These are phyloP conservation scores for Neurospora sublineolata DNA, from an alignment of 495 filamentous ascomycete species.

Conservation along the genomic window DNA sequence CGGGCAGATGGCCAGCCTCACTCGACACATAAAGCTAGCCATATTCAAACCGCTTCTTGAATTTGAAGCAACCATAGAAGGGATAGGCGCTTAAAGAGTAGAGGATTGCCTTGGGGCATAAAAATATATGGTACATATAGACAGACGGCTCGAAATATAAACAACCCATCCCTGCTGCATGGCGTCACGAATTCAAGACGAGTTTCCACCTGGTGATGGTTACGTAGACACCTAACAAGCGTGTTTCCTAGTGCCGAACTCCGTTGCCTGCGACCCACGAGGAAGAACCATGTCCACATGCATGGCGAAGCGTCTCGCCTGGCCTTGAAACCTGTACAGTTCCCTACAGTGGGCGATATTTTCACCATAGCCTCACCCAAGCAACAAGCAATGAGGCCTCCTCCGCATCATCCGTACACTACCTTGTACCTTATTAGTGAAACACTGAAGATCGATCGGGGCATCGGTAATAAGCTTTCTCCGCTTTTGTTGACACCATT, in stretches of 20 bases:
- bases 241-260: not conserved
- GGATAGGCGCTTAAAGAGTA: not conserved
- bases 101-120: not conserved
- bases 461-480: not conserved
- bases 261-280: not conserved
- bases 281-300: not conserved
- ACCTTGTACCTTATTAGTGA: not conserved
- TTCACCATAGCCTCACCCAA: not conserved
- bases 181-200: not conserved
- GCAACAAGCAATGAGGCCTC: not conserved
- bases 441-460: not conserved
- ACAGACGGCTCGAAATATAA: not conserved
- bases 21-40: not conserved
- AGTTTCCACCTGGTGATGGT: not conserved
- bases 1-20: not conserved
- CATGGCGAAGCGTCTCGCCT: not conserved
- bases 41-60: not conserved
- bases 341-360: not conserved
- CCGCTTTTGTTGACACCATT: not conserved
- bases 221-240: not conserved
- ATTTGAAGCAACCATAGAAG: not conserved
- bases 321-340: not conserved
- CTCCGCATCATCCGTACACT: not conserved
- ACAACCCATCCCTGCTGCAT: not conserved
- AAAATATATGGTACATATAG: not conserved